Conservation (phyloP, 345 rosid species). For the Populus tremula region DNA sequence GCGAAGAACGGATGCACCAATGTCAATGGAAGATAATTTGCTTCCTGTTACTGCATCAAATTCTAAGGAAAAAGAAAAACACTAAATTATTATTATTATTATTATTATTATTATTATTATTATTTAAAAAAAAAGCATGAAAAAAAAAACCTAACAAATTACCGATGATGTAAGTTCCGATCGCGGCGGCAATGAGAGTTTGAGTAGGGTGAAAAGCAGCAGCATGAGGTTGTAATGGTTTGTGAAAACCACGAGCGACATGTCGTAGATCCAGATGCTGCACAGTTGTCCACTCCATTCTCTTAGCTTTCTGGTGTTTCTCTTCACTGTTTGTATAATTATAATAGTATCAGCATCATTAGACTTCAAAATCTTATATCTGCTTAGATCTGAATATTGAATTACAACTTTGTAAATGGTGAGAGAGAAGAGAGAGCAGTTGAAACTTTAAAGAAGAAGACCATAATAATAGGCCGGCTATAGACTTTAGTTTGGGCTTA, state of each 20-base stretch:
- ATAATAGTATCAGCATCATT: neutral
- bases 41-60: slow-evolving; percentile 91
- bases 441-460: neutral
- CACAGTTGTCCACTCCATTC: slow-evolving; percentile 96
- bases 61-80: slow-evolving; percentile 39
- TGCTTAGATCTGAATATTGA: slow-evolving; percentile 3
- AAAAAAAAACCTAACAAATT: neutral
- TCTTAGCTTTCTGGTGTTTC: too few relatives aligned
- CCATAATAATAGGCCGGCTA: too few relatives aligned
- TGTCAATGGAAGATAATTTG: slow-evolving; percentile 70
- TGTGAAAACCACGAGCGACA: slow-evolving; percentile 64
- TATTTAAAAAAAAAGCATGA: neutral
- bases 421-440: neutral
- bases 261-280: slow-evolving; percentile 96
- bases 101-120: too few relatives aligned
- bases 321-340: too few relatives aligned
- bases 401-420: neutral
- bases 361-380: too few relatives aligned
- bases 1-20: slow-evolving; percentile 77
- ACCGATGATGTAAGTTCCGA: slow-evolving; percentile 78
- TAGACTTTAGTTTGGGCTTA: neutral
- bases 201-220: slow-evolving; percentile 84
- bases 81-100: neutral
- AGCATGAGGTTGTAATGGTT: slow-evolving; percentile 83
- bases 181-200: slow-evolving; percentile 71